These are phyloP conservation scores for Podila verticillata DNA, from an alignment of 192 early-diverging fungal species.

Conservation along the genomic window DNA sequence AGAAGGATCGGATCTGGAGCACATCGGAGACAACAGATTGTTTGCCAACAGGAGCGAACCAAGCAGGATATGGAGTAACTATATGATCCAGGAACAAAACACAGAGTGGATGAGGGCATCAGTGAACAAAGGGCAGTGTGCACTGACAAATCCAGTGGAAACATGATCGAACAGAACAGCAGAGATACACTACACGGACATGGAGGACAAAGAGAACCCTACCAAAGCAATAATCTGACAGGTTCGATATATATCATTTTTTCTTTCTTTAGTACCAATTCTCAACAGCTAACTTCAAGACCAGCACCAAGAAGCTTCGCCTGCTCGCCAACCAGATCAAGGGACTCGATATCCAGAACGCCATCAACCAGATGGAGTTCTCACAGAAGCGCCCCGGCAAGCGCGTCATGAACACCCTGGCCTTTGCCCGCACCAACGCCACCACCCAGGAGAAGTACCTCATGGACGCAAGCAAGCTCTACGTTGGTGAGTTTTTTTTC, in stretches of 20 bases:
- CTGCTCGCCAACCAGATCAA: constrained; percentile 78
- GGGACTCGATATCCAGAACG: constrained; percentile 70
- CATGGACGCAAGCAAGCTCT: constrained; percentile 70
- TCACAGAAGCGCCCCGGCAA: constrained; percentile 73
- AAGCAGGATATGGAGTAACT: too few relatives aligned
- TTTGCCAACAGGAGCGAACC: background rate
- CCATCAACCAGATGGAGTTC: constrained; percentile 82
- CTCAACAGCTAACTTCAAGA: constrained; percentile 74
- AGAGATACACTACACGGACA: too few relatives aligned
- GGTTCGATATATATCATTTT: background rate
- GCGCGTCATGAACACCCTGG: constrained; percentile 71
- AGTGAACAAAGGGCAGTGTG: too few relatives aligned
- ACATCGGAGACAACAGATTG: background rate
- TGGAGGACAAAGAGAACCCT: background rate
- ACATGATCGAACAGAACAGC: too few relatives aligned
- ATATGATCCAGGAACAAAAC: too few relatives aligned
- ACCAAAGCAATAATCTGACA: background rate
- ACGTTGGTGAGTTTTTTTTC: constrained; percentile 58
- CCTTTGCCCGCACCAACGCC: constrained; percentile 76
- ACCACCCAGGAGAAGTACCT: constrained; percentile 61
- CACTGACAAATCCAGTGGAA: too few relatives aligned
- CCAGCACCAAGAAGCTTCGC: constrained; percentile 75
- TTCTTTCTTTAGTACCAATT: constrained; percentile 56
- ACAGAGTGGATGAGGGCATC: too few relatives aligned
- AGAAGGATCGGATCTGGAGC: background rate